These are phyloP conservation scores for Coniferiporia sulphurascens DNA, from an alignment of 1,284 basidiomycete genomes.

Conservation along the genomic window DNA sequence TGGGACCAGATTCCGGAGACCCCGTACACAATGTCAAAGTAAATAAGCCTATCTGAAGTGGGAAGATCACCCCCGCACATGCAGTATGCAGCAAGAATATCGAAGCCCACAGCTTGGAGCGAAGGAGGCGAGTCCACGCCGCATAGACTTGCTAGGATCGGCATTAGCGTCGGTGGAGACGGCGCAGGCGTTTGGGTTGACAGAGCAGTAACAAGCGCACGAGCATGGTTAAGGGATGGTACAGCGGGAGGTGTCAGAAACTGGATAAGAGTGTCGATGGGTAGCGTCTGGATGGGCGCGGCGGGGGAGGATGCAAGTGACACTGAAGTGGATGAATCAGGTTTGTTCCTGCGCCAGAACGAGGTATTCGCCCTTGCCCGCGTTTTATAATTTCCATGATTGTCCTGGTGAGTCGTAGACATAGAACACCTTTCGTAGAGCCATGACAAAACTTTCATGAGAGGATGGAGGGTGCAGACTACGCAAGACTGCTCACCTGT, in stretches of 20 bases:
- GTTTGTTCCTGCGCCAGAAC: conserved; percentile 18
- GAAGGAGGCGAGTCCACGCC: conserved; percentile 42
- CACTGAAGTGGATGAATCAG: conserved; percentile 4
- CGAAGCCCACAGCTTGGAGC: conserved; percentile 62
- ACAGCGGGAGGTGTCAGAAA: conserved; percentile 51
- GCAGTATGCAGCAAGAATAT: conserved; percentile 64
- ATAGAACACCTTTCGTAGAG: background rate
- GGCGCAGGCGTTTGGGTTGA: conserved; percentile 47
- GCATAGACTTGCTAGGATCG: conserved; percentile 58
- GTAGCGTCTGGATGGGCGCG: conserved; percentile 25
- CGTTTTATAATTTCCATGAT: conserved; percentile 3
- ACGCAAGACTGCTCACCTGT: conserved; percentile 4
- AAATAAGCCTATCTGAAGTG: conserved; percentile 54
- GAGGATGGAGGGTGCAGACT: background rate
- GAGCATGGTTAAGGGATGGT: conserved; percentile 48
- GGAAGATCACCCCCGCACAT: conserved; percentile 43
- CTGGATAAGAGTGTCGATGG: conserved; percentile 45
- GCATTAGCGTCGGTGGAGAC: conserved; percentile 40
- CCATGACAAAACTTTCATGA: conserved; percentile 7
- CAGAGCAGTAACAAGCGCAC: conserved; percentile 35
- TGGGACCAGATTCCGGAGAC: conserved; percentile 44
- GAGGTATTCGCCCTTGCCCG: conserved; percentile 18
- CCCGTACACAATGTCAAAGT: conserved; percentile 53
- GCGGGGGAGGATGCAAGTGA: conserved; percentile 17
- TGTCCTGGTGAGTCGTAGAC: background rate